phyloP scores from a whole-genome alignment of 2,329 filamentous ascomycete genomes.

The Alternaria alternata region DNA sequence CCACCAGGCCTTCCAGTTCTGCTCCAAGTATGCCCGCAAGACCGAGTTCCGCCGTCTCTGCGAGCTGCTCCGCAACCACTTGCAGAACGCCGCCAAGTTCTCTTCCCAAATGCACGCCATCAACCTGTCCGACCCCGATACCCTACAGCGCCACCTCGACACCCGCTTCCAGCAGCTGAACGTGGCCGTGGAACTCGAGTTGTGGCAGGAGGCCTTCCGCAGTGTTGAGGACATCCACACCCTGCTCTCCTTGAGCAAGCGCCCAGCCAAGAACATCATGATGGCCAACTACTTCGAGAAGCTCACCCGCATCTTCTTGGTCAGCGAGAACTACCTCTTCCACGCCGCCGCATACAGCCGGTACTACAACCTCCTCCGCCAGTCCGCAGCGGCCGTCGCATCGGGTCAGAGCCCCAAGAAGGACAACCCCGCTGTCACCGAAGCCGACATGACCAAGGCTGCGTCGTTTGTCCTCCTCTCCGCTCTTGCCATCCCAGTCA shows the following conservation, averaged over 20 bases:
- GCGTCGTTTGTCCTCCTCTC: conserved; percentile 96
- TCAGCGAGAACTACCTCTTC: conserved; percentile 99
- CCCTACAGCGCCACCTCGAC: conserved; percentile 94
- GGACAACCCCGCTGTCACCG: conserved; percentile 89
- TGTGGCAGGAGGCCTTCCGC: conserved; percentile 99
- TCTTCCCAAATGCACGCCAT: conserved; percentile 99
- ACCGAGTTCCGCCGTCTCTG: conserved; percentile 98
- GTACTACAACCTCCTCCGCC: conserved; percentile 95
- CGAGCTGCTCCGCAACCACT: conserved; percentile 96
- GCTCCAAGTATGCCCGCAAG: conserved; percentile 96
- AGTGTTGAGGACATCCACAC: conserved; percentile 99
- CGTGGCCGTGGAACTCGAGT: conserved; percentile 94
- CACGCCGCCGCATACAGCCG: conserved; percentile 97
- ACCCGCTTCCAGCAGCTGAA: conserved; percentile 99
- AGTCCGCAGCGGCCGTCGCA: conserved; percentile 83
- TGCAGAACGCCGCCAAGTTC: conserved; percentile 99
- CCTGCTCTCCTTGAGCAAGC: conserved; percentile 95
- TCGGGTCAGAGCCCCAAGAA: conserved; percentile 89
- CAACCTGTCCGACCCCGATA: conserved; percentile 97
- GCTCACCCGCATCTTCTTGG: conserved; percentile 96
- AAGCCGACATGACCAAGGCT: conserved; percentile 90
- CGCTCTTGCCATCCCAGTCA: conserved; percentile 96
- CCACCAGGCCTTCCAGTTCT: conserved; percentile 98
- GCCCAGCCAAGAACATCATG: conserved; percentile 98
- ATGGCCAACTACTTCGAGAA: conserved; percentile 99